Evolutionary conservation across 2,329 filamentous ascomycete species (phyloP).

Genomic region (Ilyonectria destructans): DNA sequence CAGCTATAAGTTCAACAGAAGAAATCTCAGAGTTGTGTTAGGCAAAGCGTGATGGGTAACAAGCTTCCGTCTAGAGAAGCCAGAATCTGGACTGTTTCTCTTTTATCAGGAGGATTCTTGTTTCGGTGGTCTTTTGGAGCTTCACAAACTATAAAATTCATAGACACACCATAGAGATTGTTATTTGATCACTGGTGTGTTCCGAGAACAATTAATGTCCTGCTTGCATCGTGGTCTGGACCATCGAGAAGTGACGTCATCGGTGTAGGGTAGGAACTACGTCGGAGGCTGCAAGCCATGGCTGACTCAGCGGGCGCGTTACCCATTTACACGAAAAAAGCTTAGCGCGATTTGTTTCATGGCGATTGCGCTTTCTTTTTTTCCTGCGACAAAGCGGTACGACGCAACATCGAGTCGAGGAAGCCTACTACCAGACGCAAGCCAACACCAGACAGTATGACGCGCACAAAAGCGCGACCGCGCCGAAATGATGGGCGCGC

Average conservation of each 20-base stretch:
- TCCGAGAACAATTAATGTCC: too few species aligned
- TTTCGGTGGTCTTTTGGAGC: too few species aligned
- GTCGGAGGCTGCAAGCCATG: neutral
- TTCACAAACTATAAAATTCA: too few species aligned
- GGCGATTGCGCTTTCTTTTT: conserved; percentile 36
- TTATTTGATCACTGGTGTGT: too few species aligned
- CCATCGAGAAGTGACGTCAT: neutral
- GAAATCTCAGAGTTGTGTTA: too few species aligned
- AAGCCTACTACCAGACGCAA: neutral
- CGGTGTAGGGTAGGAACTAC: neutral
- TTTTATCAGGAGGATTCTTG: too few species aligned
- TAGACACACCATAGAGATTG: too few species aligned
- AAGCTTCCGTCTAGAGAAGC: too few species aligned
- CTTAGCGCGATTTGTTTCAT: conserved; percentile 27
- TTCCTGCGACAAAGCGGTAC: conserved; percentile 38
- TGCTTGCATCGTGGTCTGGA: too few species aligned
- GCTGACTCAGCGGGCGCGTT: conserved; percentile 15
- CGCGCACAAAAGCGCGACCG: conserved; percentile 36
- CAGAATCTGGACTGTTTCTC: too few species aligned
- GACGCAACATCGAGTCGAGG: conserved; percentile 3
- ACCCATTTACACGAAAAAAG: conserved; percentile 31
- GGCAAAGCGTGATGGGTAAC: too few species aligned
- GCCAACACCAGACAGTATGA: conserved; percentile 29
- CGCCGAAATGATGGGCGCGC: conserved; percentile 34
- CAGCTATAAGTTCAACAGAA: neutral